Evolutionary conservation across 768 basidiomycete genomes (phyloP).

Genomic region (Lactarius akahatsu): DNA sequence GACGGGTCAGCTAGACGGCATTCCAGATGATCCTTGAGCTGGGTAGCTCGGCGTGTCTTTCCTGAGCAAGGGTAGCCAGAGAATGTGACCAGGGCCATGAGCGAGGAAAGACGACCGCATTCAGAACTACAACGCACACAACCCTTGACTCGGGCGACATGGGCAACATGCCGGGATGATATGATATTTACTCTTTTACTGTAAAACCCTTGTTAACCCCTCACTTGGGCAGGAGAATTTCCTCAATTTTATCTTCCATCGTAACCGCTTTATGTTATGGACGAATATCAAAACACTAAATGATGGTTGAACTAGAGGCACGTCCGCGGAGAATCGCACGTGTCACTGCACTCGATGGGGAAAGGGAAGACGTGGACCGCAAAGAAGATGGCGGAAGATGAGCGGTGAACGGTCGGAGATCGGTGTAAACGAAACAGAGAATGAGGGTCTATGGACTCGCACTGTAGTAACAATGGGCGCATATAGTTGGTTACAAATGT

Average conservation of each 20-base stretch:
- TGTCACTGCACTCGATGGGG: background rate
- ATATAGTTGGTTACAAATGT: no score
- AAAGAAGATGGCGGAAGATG: background rate
- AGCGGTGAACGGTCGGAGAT: background rate
- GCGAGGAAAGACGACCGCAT: background rate
- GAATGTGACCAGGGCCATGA: conserved; percentile 91
- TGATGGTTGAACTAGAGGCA: background rate
- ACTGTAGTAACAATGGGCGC: no score
- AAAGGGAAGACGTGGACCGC: no score
- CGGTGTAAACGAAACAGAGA: no score
- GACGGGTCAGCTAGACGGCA: conserved; percentile 45
- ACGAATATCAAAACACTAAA: no score
- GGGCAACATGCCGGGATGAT: background rate
- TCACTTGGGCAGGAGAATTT: background rate
- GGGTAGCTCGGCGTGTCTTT: conserved; percentile 70
- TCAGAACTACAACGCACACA: background rate
- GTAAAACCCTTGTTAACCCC: background rate
- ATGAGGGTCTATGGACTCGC: no score
- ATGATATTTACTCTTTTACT: background rate
- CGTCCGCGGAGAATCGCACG: background rate
- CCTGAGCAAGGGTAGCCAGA: conserved; percentile 87
- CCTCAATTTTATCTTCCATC: background rate
- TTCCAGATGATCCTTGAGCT: conserved; percentile 62
- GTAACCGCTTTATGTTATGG: no score
- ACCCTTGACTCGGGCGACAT: background rate